These are phyloP conservation scores for Ophiostoma sp. DNA, from an alignment of 2,329 filamentous ascomycete genomes.

Conservation along the genomic window DNA sequence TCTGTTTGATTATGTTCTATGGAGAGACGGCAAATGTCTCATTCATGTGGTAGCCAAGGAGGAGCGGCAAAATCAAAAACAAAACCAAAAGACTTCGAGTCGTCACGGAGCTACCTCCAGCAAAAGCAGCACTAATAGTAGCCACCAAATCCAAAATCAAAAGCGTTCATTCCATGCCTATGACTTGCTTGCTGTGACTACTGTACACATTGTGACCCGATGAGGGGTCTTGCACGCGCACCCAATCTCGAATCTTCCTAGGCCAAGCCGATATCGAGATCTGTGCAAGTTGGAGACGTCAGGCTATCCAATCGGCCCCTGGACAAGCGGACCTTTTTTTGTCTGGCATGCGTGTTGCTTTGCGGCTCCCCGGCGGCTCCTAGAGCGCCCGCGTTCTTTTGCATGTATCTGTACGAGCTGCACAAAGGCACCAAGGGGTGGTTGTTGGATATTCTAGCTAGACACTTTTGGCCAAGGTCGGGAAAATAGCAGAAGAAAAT, in stretches of 20 bases:
- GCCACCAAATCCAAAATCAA: background rate
- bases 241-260: background rate
- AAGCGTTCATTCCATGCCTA: background rate
- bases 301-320: background rate
- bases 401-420: background rate
- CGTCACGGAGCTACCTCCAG: background rate
- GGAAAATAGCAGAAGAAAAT: no score
- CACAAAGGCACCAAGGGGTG: background rate
- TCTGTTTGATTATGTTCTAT: background rate
- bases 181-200: background rate
- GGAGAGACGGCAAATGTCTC: background rate
- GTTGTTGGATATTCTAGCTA: background rate
- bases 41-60: background rate
- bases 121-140: background rate
- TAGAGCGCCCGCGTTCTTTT: background rate
- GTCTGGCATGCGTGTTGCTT: no score
- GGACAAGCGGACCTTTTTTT: background rate
- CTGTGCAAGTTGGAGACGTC: background rate
- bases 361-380: background rate
- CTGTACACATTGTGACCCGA: no score
- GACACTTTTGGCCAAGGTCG: no score
- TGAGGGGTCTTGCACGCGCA: no score
- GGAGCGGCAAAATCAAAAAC: background rate
- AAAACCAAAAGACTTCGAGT: background rate
- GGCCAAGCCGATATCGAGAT: background rate